phyloP scores from a whole-genome alignment of 306 rosid species.

The Pueraria montana region DNA sequence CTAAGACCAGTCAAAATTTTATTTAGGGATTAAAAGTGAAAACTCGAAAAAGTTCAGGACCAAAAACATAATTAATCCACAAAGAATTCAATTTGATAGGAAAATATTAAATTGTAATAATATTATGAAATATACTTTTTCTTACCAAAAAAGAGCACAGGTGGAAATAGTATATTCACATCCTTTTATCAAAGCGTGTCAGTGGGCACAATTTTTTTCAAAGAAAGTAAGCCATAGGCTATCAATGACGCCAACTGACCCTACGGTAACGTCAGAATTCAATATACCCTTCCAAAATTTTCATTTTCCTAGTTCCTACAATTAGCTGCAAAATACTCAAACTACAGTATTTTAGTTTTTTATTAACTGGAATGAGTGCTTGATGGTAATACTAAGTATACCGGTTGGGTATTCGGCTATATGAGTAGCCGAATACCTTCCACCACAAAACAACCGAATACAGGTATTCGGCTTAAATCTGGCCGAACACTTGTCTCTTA shows the following conservation, averaged over 20 bases:
- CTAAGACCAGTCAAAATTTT: no score
- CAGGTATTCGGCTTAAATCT: no score
- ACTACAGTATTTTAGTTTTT: neutral
- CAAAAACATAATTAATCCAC: no score
- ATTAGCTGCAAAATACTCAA: conserved; percentile 11
- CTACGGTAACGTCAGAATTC: conserved; percentile 37
- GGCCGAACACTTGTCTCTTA: no score
- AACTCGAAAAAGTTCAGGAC: no score
- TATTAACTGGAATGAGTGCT: neutral
- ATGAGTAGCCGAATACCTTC: no score
- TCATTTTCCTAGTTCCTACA: conserved; percentile 27
- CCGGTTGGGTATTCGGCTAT: no score
- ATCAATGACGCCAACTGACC: conserved; percentile 38
- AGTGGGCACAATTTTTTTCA: conserved; percentile 19
- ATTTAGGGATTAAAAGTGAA: no score
- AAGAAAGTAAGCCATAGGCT: neutral
- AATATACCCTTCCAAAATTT: neutral
- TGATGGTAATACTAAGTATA: no score
- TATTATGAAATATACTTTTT: neutral
- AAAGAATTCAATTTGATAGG: neutral
- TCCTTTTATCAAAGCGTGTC: conserved; percentile 20
- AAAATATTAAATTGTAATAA: neutral
- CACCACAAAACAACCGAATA: no score
- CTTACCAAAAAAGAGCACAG: no score
- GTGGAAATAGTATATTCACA: conserved; percentile 5